Percentiles rank a stretch among this genome's conserved stretches.
phyloP scores from a whole-genome alignment of 2,329 filamentous ascomycete species.

The Nothopassalora personata region DNA sequence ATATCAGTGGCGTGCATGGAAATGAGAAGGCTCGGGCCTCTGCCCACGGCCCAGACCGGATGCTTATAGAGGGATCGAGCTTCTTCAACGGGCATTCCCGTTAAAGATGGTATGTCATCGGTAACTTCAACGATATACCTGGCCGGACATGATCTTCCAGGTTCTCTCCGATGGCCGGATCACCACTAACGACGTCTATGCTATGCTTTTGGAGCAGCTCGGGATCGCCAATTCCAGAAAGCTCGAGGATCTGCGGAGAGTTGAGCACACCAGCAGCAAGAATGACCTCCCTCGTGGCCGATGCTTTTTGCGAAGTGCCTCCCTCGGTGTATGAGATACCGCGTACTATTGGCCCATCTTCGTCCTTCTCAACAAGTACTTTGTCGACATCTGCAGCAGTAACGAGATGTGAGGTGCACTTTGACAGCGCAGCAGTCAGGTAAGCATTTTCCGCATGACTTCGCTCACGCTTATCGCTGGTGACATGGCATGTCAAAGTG shows the following conservation, averaged over 20 bases:
- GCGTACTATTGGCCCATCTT: not conserved
- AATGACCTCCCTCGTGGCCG: conserved; percentile 35
- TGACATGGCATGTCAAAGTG: not conserved
- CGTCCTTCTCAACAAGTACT: not conserved
- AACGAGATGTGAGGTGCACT: not conserved
- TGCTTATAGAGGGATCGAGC: conserved; percentile 15
- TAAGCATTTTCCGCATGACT: not conserved
- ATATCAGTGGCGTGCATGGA: conserved; percentile 17
- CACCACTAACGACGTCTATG: conserved; percentile 52
- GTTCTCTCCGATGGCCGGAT: conserved; percentile 59
- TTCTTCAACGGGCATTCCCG: conserved; percentile 2
- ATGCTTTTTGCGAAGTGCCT: not conserved
- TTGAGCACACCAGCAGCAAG: conserved; percentile 54
- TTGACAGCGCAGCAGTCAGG: not conserved
- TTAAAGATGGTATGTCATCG: not conserved
- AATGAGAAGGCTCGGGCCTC: conserved; percentile 15
- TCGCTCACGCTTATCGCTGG: not conserved
- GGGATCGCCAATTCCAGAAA: conserved; percentile 57
- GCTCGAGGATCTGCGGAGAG: conserved; percentile 60
- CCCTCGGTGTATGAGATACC: not conserved
- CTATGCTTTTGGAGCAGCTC: conserved; percentile 47
- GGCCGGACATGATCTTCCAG: conserved; percentile 50
- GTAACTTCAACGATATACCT: not conserved
- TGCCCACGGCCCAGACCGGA: conserved; percentile 16
- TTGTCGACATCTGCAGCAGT: not conserved